These are phyloP conservation scores for Candida xiaguanensis DNA, from an alignment of 805 yeast species.

Conservation along the genomic window DNA sequence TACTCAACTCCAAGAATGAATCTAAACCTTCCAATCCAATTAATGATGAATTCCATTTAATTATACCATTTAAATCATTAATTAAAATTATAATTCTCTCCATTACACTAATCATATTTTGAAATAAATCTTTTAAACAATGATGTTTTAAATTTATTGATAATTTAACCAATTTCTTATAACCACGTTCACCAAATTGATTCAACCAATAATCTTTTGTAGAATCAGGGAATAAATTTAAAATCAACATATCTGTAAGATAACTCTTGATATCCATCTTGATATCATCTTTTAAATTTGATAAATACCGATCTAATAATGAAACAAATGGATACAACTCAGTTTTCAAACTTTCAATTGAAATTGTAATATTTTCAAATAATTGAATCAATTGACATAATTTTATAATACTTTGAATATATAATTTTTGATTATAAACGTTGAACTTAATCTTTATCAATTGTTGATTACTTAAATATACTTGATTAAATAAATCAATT, in stretches of 20 bases:
- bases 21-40: background rate
- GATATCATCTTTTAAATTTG: conserved; percentile 29
- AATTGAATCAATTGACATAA: conserved; percentile 25
- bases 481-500: conserved; percentile 24
- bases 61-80: conserved; percentile 37
- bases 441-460: conserved; percentile 15
- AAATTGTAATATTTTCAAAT: conserved; percentile 19
- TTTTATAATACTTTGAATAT: conserved; percentile 20
- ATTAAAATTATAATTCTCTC: conserved; percentile 52
- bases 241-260: conserved; percentile 21
- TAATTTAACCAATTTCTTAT: conserved; percentile 49
- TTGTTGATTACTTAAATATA: conserved; percentile 16
- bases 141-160: conserved; percentile 51
- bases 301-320: conserved; percentile 28
- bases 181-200: conserved; percentile 64
- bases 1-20: background rate
- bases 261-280: background rate
- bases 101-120: conserved; percentile 49
- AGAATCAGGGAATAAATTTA: conserved; percentile 50
- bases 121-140: conserved; percentile 43
- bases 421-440: conserved; percentile 12
- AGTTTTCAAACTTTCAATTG: conserved; percentile 14
- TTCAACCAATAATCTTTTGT: conserved; percentile 60
- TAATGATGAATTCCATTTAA: conserved; percentile 28
- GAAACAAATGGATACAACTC: conserved; percentile 24